Evolutionary conservation across 2,329 filamentous ascomycete genomes (phyloP), one percentile per base, ranked within the genome.

Genomic region (Malbranchea zuffiana): DNA sequence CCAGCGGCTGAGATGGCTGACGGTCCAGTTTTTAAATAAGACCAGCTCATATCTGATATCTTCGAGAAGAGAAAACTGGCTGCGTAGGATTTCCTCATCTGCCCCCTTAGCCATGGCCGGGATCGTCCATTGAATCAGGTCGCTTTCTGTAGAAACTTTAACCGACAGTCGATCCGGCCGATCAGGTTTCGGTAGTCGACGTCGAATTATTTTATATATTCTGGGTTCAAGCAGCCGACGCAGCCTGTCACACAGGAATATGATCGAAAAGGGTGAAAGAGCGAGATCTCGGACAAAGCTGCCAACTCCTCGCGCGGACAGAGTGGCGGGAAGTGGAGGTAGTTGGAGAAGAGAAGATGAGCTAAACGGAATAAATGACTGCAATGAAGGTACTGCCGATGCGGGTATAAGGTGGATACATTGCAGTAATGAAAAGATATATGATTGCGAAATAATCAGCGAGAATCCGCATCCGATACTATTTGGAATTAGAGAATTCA

Each of bases 381-480:
- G 46, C 21, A 52, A 19, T 12, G 52, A 47, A 5, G 59, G 61
- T 7, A 59, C 46, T 6, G 51, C 43, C 31, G 50, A 47, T 18
- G 53, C 40, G 15, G 56, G 56, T 12, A 66, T 46, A 13, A 66
- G 50, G 25, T 60, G 57, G 18, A 66, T 55, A 13, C 56, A 56
- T 42, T 66, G 63, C 12, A 66, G 49, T 11, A 63, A 41, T 15
- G 61, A 60, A 39, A 62, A 63, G 50, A 64, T 58, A 39, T 65
- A 59, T 17, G 57, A 50, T 42, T 65, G 61, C 32, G 62, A 52
- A 18, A 61, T 56, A 6, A 64, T 40, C 11, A 59, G 45, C 32
- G 62, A 57, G 23, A 63, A 46, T 2, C 49, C 47, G 16, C 53
- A 50, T 44, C 54, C 53, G 15, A 55, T 42, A 21, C 63, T 66